Evolutionary conservation across 352 stramenopile genomes (phyloP), one percentile per base, ranked within the genome.

Genomic region (Pythium brachiatum): DNA sequence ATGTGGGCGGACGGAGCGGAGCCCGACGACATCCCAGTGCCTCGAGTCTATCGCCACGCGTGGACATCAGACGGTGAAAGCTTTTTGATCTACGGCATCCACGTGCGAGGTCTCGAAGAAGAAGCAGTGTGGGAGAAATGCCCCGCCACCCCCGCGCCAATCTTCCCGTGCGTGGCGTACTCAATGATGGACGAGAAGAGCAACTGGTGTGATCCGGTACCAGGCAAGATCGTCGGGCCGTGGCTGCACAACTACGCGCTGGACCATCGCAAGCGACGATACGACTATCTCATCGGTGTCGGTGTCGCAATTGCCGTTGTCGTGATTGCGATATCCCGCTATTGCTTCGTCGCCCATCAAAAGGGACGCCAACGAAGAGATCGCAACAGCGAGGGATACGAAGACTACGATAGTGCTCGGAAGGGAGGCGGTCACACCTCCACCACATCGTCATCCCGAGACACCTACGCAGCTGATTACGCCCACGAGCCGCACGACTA

Each of bases 181-280:
- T 64, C 68, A 52, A 60, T 26, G 27, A 34, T 72, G 7, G 68
- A 77, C 5, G 72, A 81, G 25, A 70, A 66, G 15, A 72, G 65
- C 21, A 70, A 60, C 41, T 91, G 83, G 65, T 80, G 69, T 52
- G 50, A 65, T 9, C 81, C 78, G 0, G 64, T 65, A 38, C 66
- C 66, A 6, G 76, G 78, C 0, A 61, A 75, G 18, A 68, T 90
- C 25, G 64, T 79, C 16, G 61, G 71, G 6, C 69, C 75, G 5
- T 90, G 81, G 81, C 73, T 88, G 21, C 75, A 72, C 36, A 86
- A 88, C 54, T 87, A 79, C 55, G 78, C 78, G 3, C 67, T 79
- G 16, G 78, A 88, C 48, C 73, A 88, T 53, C 32, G 34, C 29
- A 55, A 59, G 20, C 18, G 27, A 12, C 31, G 47, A 16, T 50